phyloP scores from a whole-genome alignment of 371 early-diverging fungal species.

The Mucor ambiguus region DNA sequence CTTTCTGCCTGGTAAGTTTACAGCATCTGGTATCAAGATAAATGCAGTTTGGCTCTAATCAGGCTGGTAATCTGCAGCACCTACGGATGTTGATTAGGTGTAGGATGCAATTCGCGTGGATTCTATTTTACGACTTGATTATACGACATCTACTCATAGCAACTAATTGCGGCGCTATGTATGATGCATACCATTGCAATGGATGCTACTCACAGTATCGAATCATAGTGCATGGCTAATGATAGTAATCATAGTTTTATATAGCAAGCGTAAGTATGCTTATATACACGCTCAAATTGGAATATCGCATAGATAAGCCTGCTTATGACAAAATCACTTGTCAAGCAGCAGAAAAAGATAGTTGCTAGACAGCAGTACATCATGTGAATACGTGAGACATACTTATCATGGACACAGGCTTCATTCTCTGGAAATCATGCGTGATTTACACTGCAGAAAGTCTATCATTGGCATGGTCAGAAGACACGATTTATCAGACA shows the following conservation, averaged over 20 bases:
- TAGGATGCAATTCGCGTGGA: too few species aligned
- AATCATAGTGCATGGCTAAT: slow-evolving; percentile 45
- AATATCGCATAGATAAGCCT: slow-evolving; percentile 27
- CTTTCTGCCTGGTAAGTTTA: slow-evolving; percentile 3
- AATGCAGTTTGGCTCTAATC: slow-evolving; percentile 79
- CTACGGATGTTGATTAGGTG: too few species aligned
- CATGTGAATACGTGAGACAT: slow-evolving; percentile 50
- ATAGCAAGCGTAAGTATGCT: too few species aligned
- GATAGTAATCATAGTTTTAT: slow-evolving; percentile 34
- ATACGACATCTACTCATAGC: too few species aligned
- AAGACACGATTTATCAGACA: slow-evolving; percentile 6
- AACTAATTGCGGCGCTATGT: too few species aligned
- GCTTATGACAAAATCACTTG: slow-evolving; percentile 57
- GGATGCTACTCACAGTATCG: too few species aligned
- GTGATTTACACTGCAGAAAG: not conserved
- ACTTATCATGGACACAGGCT: slow-evolving; percentile 65
- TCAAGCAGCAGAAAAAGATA: slow-evolving; percentile 69
- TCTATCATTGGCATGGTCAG: slow-evolving; percentile 15
- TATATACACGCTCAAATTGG: not conserved
- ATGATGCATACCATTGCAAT: too few species aligned
- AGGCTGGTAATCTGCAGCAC: slow-evolving; percentile 68
- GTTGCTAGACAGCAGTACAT: slow-evolving; percentile 72
- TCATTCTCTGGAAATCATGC: not conserved
- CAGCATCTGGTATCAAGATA: slow-evolving; percentile 61
- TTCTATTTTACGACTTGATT: too few species aligned